A percentile compares a stretch with the other conserved stretches of the same genome.
Conservation (phyloP, 2,329 filamentous ascomycete species). For the Trichoderma sp. region DNA sequence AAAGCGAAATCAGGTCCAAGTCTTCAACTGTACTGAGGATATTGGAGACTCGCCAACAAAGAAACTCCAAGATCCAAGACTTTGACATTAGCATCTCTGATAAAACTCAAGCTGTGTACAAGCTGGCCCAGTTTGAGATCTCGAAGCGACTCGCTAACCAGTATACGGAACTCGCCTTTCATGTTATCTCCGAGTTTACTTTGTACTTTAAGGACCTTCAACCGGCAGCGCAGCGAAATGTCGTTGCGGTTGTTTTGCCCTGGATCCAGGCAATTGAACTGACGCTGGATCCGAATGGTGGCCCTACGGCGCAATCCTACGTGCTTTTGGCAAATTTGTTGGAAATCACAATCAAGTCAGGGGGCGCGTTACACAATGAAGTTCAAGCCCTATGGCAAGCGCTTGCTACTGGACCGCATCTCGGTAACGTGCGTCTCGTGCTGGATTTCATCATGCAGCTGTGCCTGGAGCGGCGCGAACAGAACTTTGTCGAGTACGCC, state of each 20-base stretch:
- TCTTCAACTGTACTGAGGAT: conserved; percentile 77
- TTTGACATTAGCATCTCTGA: conserved; percentile 98
- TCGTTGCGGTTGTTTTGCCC: conserved; percentile 89
- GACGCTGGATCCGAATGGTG: conserved; percentile 86
- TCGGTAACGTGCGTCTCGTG: conserved; percentile 89
- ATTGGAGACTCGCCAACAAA: conserved; percentile 73
- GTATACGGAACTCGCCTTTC: conserved; percentile 84
- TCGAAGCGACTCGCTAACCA: conserved; percentile 86
- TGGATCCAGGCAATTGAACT: conserved; percentile 96
- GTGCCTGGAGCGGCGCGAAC: conserved; percentile 88
- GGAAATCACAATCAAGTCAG: conserved; percentile 92
- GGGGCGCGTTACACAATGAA: conserved; percentile 86
- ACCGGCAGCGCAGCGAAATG: conserved; percentile 81
- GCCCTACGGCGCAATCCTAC: conserved; percentile 86
- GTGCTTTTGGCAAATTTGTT: conserved; percentile 92
- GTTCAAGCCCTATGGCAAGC: conserved; percentile 98
- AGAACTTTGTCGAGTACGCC: conserved; percentile 96
- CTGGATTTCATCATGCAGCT: conserved; percentile 95
- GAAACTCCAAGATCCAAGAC: conserved; percentile 89
- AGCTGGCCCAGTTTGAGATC: conserved; percentile 94
- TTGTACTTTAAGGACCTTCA: conserved; percentile 86
- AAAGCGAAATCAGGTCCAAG: conserved; percentile 83
- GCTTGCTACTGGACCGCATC: conserved; percentile 85
- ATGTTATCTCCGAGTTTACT: conserved; percentile 94
- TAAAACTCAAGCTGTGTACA: conserved; percentile 97